Evolutionary conservation across 2,329 filamentous ascomycete species (phyloP).

Genomic region (Colletotrichum sp.): DNA sequence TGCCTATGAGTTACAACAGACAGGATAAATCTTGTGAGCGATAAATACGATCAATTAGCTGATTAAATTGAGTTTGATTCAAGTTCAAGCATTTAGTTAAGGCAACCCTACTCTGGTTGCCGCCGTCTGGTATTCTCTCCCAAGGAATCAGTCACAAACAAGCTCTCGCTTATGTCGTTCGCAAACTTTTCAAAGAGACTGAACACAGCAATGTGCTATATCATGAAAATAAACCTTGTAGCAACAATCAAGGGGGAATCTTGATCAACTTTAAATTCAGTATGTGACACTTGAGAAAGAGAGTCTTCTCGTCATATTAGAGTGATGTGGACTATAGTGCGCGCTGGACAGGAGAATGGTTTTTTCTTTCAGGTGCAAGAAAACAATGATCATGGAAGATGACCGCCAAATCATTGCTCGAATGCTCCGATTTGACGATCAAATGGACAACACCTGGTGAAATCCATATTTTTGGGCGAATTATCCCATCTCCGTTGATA

Average conservation of each 20-base stretch:
- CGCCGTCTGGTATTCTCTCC: not conserved
- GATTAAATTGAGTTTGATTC: not conserved
- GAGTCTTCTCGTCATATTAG: not conserved
- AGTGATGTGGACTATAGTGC: not conserved
- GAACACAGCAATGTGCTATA: fast-evolving
- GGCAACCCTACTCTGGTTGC: not conserved
- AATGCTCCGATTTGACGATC: not conserved
- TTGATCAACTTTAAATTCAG: not conserved
- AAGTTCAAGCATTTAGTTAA: not conserved
- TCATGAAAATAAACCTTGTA: fast-evolving
- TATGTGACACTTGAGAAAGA: fast-evolving
- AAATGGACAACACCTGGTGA: not conserved
- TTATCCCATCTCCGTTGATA: not conserved
- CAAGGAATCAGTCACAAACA: not conserved
- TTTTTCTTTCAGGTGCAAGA: not conserved
- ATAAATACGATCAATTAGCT: not conserved
- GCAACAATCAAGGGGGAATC: not conserved
- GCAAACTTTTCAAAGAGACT: not conserved
- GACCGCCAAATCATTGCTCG: not conserved
- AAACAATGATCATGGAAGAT: not conserved
- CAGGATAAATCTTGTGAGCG: not conserved
- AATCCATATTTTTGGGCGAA: not conserved
- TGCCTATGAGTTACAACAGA: not conserved
- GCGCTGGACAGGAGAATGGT: not conserved
- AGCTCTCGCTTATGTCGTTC: not conserved